These are phyloP conservation scores for Phytophthora hibernalis DNA, from an alignment of 352 stramenopile species.

Conservation along the genomic window DNA sequence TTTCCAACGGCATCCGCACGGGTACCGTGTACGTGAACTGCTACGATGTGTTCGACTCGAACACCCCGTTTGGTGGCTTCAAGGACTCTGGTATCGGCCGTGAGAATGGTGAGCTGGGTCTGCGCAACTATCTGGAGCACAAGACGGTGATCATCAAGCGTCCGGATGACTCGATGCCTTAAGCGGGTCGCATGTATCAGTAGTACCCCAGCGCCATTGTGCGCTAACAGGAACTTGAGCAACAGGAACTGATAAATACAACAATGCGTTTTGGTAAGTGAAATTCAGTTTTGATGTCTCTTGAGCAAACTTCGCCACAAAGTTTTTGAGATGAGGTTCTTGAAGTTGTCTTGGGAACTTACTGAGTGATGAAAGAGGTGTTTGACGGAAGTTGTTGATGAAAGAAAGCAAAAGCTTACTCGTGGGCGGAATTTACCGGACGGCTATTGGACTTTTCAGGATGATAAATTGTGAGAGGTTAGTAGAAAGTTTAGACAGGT, in stretches of 20 bases:
- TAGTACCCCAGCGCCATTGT: neutral
- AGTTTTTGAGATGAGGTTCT: no score
- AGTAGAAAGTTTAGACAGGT: no score
- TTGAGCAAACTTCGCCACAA: no score
- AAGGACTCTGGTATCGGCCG: constrained; percentile 87
- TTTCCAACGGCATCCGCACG: constrained; percentile 87
- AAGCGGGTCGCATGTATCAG: constrained; percentile 22
- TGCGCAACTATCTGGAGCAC: constrained; percentile 84
- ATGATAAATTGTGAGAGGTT: no score
- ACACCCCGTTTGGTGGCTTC: constrained; percentile 87
- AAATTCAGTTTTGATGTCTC: neutral
- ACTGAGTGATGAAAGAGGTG: no score
- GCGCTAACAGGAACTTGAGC: constrained; percentile 10
- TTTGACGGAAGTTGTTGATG: no score
- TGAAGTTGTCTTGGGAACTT: no score
- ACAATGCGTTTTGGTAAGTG: constrained; percentile 14
- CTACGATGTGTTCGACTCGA: constrained; percentile 90
- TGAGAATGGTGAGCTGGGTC: constrained; percentile 76
- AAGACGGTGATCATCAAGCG: constrained; percentile 76
- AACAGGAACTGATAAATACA: constrained; percentile 24
- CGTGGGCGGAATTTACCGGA: no score
- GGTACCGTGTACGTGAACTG: constrained; percentile 96
- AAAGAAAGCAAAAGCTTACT: no score
- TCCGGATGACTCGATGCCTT: constrained; percentile 43
- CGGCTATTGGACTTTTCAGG: no score